phyloP scores from a whole-genome alignment of 768 basidiomycete genomes.

The Pleurotus giganteus region DNA sequence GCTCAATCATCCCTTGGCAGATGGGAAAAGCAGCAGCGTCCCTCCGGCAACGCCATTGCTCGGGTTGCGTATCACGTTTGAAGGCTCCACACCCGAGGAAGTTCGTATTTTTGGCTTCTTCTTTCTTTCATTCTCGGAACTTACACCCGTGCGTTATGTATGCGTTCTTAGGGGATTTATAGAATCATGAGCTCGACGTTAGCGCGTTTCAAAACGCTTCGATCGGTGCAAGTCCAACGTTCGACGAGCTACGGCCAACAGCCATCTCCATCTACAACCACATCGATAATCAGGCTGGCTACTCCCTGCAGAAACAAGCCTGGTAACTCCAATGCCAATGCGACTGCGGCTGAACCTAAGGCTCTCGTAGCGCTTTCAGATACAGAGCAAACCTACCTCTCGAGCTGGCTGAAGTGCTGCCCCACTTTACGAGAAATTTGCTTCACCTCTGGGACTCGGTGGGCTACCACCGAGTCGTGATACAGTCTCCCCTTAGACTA shows the following conservation, averaged over 20 bases:
- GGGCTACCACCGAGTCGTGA: slow-evolving; percentile 1
- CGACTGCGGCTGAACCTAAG: too few relatives aligned
- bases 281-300: not conserved
- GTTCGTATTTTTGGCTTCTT: not conserved
- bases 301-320: not conserved
- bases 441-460: slow-evolving; percentile 11
- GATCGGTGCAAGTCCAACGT: not conserved
- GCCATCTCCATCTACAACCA: not conserved
- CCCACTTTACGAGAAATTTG: slow-evolving; percentile 11
- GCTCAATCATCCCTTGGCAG: slow-evolving; percentile 14
- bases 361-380: slow-evolving; percentile 1
- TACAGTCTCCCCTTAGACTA: too few relatives aligned
- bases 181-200: not conserved
- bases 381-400: slow-evolving; percentile 16
- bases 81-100: slow-evolving; percentile 32
- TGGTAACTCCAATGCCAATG: not conserved
- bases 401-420: slow-evolving; percentile 24
- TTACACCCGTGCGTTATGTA: not conserved
- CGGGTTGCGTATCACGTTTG: slow-evolving; percentile 20
- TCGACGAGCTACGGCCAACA: not conserved
- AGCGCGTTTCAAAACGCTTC: slow-evolving; percentile 1
- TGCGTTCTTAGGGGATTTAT: not conserved
- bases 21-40: slow-evolving; percentile 6
- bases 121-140: not conserved
- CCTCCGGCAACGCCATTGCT: slow-evolving; percentile 22